A percentile compares a stretch with the other conserved stretches of the same genome.
Conservation (phyloP, 768 basidiomycete genomes). For the Melanogaster broomeanus region DNA sequence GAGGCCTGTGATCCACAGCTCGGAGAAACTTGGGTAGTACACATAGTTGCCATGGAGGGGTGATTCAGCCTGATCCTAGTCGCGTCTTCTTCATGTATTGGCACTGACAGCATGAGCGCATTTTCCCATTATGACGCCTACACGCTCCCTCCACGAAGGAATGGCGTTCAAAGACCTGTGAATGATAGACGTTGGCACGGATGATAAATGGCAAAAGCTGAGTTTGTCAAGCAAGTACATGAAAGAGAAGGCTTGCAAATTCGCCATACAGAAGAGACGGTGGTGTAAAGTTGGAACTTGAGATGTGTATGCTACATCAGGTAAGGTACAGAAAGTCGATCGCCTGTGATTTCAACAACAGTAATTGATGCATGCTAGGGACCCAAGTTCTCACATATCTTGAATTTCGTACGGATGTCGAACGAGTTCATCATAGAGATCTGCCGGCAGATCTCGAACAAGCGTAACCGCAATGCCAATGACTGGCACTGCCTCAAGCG, state of each 20-base stretch:
- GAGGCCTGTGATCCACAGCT: slow-evolving; percentile 25
- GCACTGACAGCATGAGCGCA: not conserved
- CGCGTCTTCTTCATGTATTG: not conserved
- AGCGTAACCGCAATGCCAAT: slow-evolving; percentile 93
- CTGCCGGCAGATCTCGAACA: slow-evolving; percentile 85
- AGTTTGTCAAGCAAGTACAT: not conserved
- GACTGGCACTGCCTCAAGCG: slow-evolving; percentile 82
- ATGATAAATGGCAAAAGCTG: too few relatives aligned
- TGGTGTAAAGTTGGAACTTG: not conserved
- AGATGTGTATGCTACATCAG: slow-evolving; percentile 26
- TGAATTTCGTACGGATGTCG: slow-evolving; percentile 76
- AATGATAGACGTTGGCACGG: too few relatives aligned
- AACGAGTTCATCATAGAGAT: slow-evolving; percentile 87
- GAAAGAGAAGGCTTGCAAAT: not conserved
- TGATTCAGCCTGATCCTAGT: not conserved
- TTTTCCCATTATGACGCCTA: not conserved
- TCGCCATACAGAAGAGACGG: slow-evolving; percentile 16
- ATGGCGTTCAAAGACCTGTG: too few relatives aligned
- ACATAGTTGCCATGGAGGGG: slow-evolving; percentile 25
- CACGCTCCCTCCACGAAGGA: too few relatives aligned
- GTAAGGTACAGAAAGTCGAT: slow-evolving; percentile 5
- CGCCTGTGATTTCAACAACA: slow-evolving; percentile 10
- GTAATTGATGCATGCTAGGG: not conserved
- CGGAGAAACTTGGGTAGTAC: slow-evolving; percentile 21
- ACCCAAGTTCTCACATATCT: slow-evolving; percentile 14